phyloP scores from a whole-genome alignment of 2,329 filamentous ascomycete species.

The Exophiala sp. region DNA sequence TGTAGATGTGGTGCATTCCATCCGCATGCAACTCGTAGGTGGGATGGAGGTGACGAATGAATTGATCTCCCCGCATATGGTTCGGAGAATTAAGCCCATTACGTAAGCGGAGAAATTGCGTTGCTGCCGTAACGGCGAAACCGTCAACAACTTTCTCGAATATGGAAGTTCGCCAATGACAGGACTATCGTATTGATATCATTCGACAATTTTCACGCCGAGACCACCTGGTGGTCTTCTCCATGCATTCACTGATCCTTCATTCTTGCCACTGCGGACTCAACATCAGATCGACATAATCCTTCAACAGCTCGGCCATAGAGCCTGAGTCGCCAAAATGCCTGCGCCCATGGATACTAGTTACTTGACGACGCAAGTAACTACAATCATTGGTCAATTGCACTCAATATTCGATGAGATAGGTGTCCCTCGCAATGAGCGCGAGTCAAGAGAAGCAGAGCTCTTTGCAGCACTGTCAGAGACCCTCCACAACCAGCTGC shows the following conservation, averaged over 20 bases:
- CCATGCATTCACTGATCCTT: constrained; percentile 7
- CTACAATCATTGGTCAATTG: constrained; percentile 85
- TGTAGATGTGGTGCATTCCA: no score
- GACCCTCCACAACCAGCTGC: constrained; percentile 85
- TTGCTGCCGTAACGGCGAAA: constrained; percentile 15
- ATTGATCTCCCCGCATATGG: no score
- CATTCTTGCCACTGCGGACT: constrained; percentile 6
- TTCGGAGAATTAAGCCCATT: no score
- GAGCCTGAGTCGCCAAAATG: constrained; percentile 19
- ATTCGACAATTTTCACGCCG: constrained; percentile 19
- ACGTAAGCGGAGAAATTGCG: background rate
- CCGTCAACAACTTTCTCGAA: background rate
- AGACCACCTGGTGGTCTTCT: constrained; percentile 22
- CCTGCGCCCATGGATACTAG: constrained; percentile 71
- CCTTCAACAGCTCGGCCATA: constrained; percentile 16
- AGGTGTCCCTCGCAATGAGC: constrained; percentile 88
- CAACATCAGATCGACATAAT: constrained; percentile 3
- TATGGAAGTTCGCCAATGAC: background rate
- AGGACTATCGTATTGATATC: background rate
- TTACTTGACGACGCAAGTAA: constrained; percentile 92
- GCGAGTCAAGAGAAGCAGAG: constrained; percentile 86
- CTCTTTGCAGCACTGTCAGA: constrained; percentile 89
- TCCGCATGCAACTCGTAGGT: no score
- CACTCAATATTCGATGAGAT: constrained; percentile 97
- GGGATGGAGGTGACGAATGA: no score